These are phyloP conservation scores for Penicillium diatomitis DNA, from an alignment of 495 filamentous ascomycete species.

Conservation along the genomic window DNA sequence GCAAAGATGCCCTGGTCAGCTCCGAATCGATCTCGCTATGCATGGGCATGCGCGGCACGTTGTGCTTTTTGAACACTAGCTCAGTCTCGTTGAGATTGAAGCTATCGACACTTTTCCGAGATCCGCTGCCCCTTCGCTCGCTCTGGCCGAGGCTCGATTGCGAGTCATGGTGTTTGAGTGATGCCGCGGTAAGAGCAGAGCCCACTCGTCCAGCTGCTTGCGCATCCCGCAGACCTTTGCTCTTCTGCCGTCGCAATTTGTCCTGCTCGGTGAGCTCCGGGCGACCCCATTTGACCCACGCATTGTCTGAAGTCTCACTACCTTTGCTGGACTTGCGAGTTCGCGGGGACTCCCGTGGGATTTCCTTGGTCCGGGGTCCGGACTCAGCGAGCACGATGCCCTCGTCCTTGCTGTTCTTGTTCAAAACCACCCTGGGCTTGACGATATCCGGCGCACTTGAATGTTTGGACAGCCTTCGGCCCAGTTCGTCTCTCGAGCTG, in stretches of 20 bases:
- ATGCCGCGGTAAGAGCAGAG: slow-evolving; percentile 52
- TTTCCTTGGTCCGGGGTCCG: slow-evolving; percentile 31
- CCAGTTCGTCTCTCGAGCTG: slow-evolving; percentile 49
- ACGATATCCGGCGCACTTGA: slow-evolving; percentile 61
- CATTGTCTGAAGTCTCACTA: slow-evolving; percentile 36
- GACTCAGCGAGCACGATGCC: slow-evolving; percentile 47
- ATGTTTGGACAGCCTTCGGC: slow-evolving; percentile 55
- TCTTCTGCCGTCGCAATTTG: slow-evolving; percentile 46
- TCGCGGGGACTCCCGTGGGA: slow-evolving; percentile 14
- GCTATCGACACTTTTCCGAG: slow-evolving; percentile 45
- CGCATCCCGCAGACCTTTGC: slow-evolving; percentile 50
- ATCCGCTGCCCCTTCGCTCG: slow-evolving; percentile 36
- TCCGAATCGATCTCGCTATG: slow-evolving; percentile 80
- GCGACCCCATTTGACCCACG: slow-evolving; percentile 39
- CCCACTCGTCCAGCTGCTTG: slow-evolving; percentile 45
- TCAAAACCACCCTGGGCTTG: slow-evolving; percentile 56
- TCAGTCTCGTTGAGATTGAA: slow-evolving; percentile 49
- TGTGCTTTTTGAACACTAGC: slow-evolving; percentile 52
- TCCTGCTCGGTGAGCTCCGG: slow-evolving; percentile 44
- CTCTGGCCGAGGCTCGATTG: slow-evolving; percentile 46
- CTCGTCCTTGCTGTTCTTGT: slow-evolving; percentile 49
- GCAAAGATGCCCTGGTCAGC: slow-evolving; percentile 77
- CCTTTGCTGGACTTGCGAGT: slow-evolving; percentile 36
- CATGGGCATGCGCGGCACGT: slow-evolving; percentile 73
- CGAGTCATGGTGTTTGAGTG: slow-evolving; percentile 58